Evolutionary conservation across 2,329 filamentous ascomycete species (phyloP), one percentile per base, ranked within the genome.

Genomic region (Neonectria ditissima): DNA sequence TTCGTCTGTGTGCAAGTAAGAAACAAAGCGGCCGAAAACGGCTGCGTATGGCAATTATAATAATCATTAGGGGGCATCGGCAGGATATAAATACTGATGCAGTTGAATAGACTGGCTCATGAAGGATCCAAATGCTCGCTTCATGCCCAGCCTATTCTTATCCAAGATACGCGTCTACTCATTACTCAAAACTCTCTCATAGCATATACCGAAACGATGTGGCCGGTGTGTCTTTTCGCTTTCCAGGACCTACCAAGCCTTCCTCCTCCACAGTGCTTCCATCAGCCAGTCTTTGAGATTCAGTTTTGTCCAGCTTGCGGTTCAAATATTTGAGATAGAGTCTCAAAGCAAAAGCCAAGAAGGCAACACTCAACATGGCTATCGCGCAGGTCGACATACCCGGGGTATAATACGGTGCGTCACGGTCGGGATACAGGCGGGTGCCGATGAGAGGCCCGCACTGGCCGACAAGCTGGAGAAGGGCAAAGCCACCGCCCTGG

Each of bases 381-480:
- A 75, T 80, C 0, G 88, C 87, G 69, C 90, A 92, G 1, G 84
- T 80, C 30, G 78, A 79, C 88, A 92, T 92, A 2, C 90, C 90
- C 1, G 71, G 78, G 3, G 86, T 80, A 72, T 90, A 92, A 74
- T 84, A 90, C 1, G 89, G 89, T 10, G 80, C 84, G 65, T 91
- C 86, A 11, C 74, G 66, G 55, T 84, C 80, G 0, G 90, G 90
- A 70, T 91, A 92, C 54, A 92, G 77, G 47, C 88, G 81, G 7
- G 88, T 90, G 16, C 89, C 90, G n/a, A 92, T 79, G 4, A 92
- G 78, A 2, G 93, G 92, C 0, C 93, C 93, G 67, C 89, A 90
- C 79, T 97, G 93, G 1, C 93, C 94, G 14, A 97, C 84, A 37
- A 93, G 73, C 77, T 97, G 94, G 74, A 97, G 78, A 32, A 97